Evolutionary conservation across 129 eudicot genomes (phyloP).

Genomic region (Silybum marianum): DNA sequence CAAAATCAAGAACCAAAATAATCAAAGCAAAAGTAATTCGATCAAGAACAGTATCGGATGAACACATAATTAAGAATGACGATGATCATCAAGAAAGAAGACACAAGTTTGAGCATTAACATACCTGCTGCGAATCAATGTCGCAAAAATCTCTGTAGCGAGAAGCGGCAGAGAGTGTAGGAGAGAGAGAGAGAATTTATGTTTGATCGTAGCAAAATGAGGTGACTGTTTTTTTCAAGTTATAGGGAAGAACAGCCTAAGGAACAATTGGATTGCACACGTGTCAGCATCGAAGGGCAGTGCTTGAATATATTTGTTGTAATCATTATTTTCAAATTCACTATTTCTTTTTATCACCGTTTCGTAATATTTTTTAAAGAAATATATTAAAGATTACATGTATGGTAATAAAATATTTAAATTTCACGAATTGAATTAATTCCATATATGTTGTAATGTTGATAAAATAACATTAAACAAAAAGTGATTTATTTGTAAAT

Average conservation of each 20-base stretch:
- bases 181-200: conserved; percentile 2
- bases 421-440: neutral
- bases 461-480: no score
- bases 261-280: conserved; percentile 20
- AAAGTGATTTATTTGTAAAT: neutral
- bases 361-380: neutral
- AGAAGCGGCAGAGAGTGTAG: neutral
- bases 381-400: neutral
- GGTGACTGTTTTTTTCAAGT: conserved; percentile 17
- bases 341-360: neutral
- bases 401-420: neutral
- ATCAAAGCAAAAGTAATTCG: neutral
- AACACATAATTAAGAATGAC: neutral
- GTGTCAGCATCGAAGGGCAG: conserved; percentile 15
- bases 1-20: conserved; percentile 20
- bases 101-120: neutral
- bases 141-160: conserved; percentile 12
- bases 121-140: conserved; percentile 32
- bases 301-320: neutral
- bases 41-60: neutral
- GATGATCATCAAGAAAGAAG: neutral
- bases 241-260: conserved; percentile 17
- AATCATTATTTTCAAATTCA: neutral
- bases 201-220: conserved; percentile 27
- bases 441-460: neutral